phyloP scores from a whole-genome alignment of 768 basidiomycete genomes.

The Tulasnella sp. region DNA sequence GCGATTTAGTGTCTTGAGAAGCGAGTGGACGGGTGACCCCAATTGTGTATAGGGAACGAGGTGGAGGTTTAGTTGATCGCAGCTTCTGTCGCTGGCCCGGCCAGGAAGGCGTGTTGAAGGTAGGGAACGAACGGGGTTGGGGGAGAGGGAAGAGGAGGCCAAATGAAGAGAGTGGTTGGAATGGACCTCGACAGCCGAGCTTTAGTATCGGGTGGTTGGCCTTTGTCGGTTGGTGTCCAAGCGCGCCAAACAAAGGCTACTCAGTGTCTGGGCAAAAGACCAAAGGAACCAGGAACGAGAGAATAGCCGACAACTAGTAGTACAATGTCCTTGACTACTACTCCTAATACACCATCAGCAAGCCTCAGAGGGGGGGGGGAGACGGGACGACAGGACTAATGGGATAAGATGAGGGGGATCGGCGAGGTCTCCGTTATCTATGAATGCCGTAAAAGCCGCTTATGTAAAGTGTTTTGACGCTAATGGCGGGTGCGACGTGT shows the following conservation, averaged over 20 bases:
- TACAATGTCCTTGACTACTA: not conserved
- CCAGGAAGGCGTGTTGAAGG: not conserved
- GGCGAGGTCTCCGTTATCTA: not conserved
- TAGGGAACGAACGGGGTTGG: not conserved
- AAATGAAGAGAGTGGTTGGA: not conserved
- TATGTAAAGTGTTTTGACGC: not conserved
- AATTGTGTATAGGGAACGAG: not conserved
- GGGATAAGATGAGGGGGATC: not conserved
- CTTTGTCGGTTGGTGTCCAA: not conserved
- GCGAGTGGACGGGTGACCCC: not conserved
- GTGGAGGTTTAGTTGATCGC: not conserved
- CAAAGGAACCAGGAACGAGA: not conserved
- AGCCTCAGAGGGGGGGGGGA: not conserved
- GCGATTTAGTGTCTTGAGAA: not conserved
- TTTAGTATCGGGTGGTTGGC: not conserved
- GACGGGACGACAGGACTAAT: not conserved
- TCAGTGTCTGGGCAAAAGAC: not conserved
- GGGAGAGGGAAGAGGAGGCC: not conserved
- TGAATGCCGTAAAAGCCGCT: constrained; percentile 1
- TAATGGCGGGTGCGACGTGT: not conserved
- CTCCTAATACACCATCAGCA: not conserved
- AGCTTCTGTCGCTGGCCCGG: not conserved
- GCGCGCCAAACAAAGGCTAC: not conserved
- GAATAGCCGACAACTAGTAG: not conserved
- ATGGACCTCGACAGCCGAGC: not conserved